Conservation (phyloP, 148 eudicot genomes). For the Cornus controversa region DNA sequence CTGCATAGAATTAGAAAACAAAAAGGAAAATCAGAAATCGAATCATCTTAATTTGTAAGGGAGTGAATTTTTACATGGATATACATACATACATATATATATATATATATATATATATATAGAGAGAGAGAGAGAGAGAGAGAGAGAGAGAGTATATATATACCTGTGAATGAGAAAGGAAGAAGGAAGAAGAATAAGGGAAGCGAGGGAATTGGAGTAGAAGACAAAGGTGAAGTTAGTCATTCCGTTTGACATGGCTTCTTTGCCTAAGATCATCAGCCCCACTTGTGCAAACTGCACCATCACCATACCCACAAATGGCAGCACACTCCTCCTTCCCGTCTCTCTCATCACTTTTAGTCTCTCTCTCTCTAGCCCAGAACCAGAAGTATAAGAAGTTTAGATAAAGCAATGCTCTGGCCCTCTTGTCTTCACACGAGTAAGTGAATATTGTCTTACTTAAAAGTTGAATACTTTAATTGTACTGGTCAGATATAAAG, state of each 20-base stretch:
- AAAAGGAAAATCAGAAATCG: constrained; percentile 15
- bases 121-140: neutral
- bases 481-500: no score
- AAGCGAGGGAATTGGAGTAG: constrained; percentile 66
- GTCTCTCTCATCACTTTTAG: neutral
- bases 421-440: no score
- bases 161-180: constrained; percentile 57
- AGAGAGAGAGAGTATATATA: no score
- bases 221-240: constrained; percentile 58
- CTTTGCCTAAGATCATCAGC: constrained; percentile 23
- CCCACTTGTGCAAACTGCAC: constrained; percentile 28
- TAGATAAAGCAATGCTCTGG: no score
- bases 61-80: neutral
- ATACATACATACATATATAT: neutral
- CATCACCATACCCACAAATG: constrained; percentile 37
- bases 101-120: neutral
- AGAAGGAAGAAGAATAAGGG: constrained; percentile 51
- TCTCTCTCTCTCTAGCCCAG: no score
- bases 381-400: no score
- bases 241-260: constrained; percentile 56
- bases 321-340: constrained; percentile 32
- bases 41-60: neutral
- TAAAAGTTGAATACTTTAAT: no score
- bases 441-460: no score
- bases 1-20: constrained; percentile 27